These are phyloP conservation scores for Elaeis guineensis DNA, from an alignment of 176 grass and related monocot species.

Conservation along the genomic window DNA sequence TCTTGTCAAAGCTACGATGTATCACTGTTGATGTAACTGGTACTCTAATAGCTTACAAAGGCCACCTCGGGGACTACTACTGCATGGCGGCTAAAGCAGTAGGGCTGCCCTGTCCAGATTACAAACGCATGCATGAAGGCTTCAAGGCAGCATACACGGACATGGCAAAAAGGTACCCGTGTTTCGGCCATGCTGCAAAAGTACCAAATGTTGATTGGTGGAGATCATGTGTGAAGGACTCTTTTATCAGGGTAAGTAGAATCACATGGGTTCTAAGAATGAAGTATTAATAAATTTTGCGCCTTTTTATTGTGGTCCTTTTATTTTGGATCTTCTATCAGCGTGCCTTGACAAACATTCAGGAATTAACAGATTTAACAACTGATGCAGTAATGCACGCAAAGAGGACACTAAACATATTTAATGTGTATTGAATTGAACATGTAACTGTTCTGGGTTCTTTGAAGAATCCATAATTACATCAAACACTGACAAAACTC, in stretches of 20 bases:
- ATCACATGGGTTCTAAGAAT: too few relatives aligned
- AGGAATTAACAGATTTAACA: too few relatives aligned
- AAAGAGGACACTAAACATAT: too few relatives aligned
- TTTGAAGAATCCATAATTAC: too few relatives aligned
- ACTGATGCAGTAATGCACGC: too few relatives aligned
- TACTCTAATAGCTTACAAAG: conserved; percentile 93
- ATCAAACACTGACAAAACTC: too few relatives aligned
- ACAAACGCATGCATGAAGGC: conserved; percentile 88
- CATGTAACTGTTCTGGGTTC: too few relatives aligned
- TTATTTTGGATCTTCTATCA: background rate
- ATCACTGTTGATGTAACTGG: conserved; percentile 93
- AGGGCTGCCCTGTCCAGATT: conserved; percentile 87
- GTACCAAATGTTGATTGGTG: conserved; percentile 84
- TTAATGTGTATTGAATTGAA: too few relatives aligned
- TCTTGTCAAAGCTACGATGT: conserved; percentile 67
- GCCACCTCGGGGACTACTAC: conserved; percentile 95
- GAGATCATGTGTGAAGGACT: conserved; percentile 89
- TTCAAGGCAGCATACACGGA: conserved; percentile 83
- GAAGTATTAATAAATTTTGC: too few relatives aligned
- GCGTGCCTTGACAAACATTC: background rate
- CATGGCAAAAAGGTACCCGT: conserved; percentile 71
- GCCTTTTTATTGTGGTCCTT: background rate
- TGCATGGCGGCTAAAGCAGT: conserved; percentile 92
- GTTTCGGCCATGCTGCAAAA: conserved; percentile 79
- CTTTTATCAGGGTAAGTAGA: conserved; percentile 54